Conservation (phyloP, 108 stramenopile genomes). For the Discostella pseudostelligera region DNA sequence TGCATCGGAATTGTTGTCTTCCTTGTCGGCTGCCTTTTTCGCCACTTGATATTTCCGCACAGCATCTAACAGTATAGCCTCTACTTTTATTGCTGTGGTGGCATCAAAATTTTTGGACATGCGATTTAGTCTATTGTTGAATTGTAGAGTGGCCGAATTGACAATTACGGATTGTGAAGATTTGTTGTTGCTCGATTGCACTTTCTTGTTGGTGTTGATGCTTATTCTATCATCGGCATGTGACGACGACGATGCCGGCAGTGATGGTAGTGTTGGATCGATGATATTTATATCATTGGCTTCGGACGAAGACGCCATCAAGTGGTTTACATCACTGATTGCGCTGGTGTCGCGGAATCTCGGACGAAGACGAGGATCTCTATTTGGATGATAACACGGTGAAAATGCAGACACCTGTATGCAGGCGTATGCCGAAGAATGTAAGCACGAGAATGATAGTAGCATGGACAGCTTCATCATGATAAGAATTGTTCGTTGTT, state of each 20-base stretch:
- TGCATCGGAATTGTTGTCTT: background rate
- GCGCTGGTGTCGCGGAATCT: too few relatives aligned
- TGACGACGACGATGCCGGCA: background rate
- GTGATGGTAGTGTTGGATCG: too few relatives aligned
- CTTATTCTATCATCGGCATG: too few relatives aligned
- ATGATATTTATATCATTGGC: too few relatives aligned
- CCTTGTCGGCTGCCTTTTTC: background rate
- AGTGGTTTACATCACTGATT: too few relatives aligned
- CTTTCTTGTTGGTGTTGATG: too few relatives aligned
- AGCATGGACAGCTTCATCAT: background rate
- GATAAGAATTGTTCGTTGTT: background rate
- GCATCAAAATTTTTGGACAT: constrained; percentile 32
- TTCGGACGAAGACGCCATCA: too few relatives aligned
- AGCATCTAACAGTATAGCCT: constrained; percentile 22
- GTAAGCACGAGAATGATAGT: background rate
- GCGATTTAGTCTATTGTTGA: constrained; percentile 37
- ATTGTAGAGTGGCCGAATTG: constrained; percentile 41
- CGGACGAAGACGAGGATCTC: too few relatives aligned
- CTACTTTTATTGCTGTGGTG: constrained; percentile 37
- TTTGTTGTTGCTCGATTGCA: background rate
- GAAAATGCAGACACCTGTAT: background rate
- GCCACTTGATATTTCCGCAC: constrained; percentile 25
- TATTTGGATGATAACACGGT: too few relatives aligned
- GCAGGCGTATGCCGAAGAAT: background rate
- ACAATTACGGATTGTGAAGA: constrained; percentile 10